Evolutionary conservation across 2,329 filamentous ascomycete species (phyloP), one percentile per base, ranked within the genome.

Genomic region (Falciphora oryzae): DNA sequence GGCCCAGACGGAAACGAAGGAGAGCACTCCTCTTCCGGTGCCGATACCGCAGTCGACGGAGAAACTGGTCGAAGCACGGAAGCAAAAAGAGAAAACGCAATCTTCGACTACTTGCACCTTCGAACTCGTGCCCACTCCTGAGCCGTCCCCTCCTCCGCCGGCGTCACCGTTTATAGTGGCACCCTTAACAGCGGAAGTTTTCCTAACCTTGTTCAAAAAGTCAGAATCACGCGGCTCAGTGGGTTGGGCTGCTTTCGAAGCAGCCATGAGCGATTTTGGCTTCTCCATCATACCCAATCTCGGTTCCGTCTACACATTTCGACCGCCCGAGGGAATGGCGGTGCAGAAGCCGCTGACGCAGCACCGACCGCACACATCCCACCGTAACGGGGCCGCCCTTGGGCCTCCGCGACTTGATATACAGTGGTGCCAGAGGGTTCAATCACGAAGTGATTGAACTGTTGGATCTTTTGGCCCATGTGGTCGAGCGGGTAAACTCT

Each of bases 81-180:
- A 69, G 28, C 65, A 76, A 57, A 83, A 81, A 65, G 73, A 78
- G 58, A 83, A 81, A 71, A 81, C 79, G 0, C 76, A 80, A 0
- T 77, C 75, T 4, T 65, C 70, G 0, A 69, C 77, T 31, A 73
- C 75, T 1, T 78, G 76, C 0, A 63, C 70, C 0, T 77, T 75
- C 61, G 73, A 75, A 1, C 73, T 76, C 60, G 64, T 66, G 7
- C 66, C 71, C 4, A 32, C 61, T 0, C 7, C 44, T 0, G 53
- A 68, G n/a, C 18, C 63, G 6, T 32, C 57, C 4, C 25, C 57
- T 16, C 27, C 38, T 27, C 27, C 44, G 2, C 53, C 67, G 3
- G 2, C 65, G 0, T 64, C 69, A 57, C 70, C 65, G 0, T 67
- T 80, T 25, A 75, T 73, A 5, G 80, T 81, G n/a, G 76, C 74